Evolutionary conservation across 1,284 basidiomycete species (phyloP), one percentile per base, ranked within the genome.

Genomic region (Afroboletus lepidellus): DNA sequence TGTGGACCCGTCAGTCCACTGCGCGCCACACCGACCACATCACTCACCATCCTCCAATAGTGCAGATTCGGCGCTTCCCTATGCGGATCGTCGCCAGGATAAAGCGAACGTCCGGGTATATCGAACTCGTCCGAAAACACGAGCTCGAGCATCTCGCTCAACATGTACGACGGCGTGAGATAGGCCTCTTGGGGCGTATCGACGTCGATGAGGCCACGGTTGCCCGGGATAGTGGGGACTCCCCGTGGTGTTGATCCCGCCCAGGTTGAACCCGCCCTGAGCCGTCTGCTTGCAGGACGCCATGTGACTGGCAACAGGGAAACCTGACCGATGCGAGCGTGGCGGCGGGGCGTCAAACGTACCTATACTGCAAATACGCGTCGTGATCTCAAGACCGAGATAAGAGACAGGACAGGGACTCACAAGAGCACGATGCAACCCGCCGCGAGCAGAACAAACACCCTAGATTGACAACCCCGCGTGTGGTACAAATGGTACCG

Each of bases 51-150:
- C 24, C 63, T 75, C 88, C 89, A 90, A 65, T 90, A 91, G 66
- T 90, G 82, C 34, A 92, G 59, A 64, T 85, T 84, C 0, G 77
- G 80, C 2, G 84, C 84, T 57, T 85, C 83, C 85, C 85, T 87
- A 61, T 78, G 81, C 2, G 83, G 80, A 61, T 83, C 81, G 52
- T 81, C 64, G 0, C 76, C 75, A 3, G 74, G 70, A 50, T 74
- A 77, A 65, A 81, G 84, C 36, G 80, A 76, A 21, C 84, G 73
- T 0, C 83, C 83, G 8, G 80, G 78, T 33, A 71, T 66, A 52
- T 86, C 78, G 67, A 88, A 88, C 71, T 87, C 85, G 64, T 87
- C 85, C 2, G 81, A 85, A 65, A 83, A 87, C 2, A 85, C 84
- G 34, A 88, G 75, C 74, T 69, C 59, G 57, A 81, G 75, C 21